Conservation (phyloP, 352 stramenopile genomes). For the Pythium oligandrum region DNA sequence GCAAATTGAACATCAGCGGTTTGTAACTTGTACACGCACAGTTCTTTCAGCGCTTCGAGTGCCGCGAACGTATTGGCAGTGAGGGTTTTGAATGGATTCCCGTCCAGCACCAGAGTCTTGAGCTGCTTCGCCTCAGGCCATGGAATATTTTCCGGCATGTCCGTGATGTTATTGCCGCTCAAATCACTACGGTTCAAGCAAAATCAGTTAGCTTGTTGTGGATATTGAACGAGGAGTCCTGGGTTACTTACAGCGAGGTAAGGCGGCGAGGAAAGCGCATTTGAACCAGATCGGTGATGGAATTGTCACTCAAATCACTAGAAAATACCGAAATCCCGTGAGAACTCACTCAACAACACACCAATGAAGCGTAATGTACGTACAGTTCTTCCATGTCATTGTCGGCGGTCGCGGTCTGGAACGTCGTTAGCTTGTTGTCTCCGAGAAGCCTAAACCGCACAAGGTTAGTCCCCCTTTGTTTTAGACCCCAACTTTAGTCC, state of each 20-base stretch:
- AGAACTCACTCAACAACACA: background rate
- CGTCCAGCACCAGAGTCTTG: constrained; percentile 55
- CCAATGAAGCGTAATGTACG: constrained; percentile 8
- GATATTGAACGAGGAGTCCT: background rate
- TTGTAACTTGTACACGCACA: constrained; percentile 25
- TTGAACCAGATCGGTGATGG: constrained; percentile 30
- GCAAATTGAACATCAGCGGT: too few relatives aligned
- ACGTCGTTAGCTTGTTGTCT: constrained; percentile 53
- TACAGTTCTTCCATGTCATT: constrained; percentile 55
- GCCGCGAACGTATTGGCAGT: constrained; percentile 30
- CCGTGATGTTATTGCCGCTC: constrained; percentile 10
- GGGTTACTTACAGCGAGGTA: constrained; percentile 26
- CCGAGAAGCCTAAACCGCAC: constrained; percentile 26
- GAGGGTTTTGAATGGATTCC: constrained; percentile 37
- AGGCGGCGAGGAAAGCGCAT: constrained; percentile 37
- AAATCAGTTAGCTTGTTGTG: background rate
- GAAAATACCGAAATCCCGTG: constrained; percentile 1
- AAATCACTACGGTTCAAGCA: constrained; percentile 10
- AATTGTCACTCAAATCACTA: constrained; percentile 41
- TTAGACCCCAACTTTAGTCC: background rate
- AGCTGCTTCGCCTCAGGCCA: constrained; percentile 43
- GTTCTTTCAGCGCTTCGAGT: constrained; percentile 41
- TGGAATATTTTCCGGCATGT: constrained; percentile 20
- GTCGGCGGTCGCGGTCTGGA: constrained; percentile 30
- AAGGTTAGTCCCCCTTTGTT: background rate